phyloP scores from a whole-genome alignment of 2,329 filamentous ascomycete genomes.

The Aspergillus cejpii region DNA sequence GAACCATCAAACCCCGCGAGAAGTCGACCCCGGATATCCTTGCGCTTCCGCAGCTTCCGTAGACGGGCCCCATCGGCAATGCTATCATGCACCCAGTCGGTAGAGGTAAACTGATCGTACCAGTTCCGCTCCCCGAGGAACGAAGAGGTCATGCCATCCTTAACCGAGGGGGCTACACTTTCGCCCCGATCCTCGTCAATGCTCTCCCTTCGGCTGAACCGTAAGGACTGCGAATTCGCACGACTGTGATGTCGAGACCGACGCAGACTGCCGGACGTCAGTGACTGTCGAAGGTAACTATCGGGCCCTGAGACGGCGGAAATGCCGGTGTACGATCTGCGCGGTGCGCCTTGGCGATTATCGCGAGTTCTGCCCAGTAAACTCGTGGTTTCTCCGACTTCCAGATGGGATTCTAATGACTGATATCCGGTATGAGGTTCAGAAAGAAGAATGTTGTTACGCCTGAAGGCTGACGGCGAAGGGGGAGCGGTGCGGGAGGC shows the following conservation, averaged over 20 bases:
- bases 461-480: constrained; percentile 31
- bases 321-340: constrained; percentile 35
- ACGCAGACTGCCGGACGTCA: constrained; percentile 33
- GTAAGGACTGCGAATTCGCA: constrained; percentile 46
- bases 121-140: constrained; percentile 82
- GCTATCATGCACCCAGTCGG: constrained; percentile 96
- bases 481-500: constrained; percentile 30
- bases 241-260: constrained; percentile 45
- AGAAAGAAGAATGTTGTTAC: constrained; percentile 25
- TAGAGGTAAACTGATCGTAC: constrained; percentile 98
- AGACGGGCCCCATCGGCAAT: constrained; percentile 90
- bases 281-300: constrained; percentile 29
- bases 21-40: constrained; percentile 75
- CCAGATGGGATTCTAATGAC: constrained; percentile 25
- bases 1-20: constrained; percentile 72
- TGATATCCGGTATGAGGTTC: constrained; percentile 31
- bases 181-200: constrained; percentile 45
- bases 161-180: constrained; percentile 38
- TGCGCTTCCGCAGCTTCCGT: constrained; percentile 71
- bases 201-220: constrained; percentile 49
- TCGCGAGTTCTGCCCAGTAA: constrained; percentile 24
- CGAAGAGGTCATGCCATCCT: constrained; percentile 50
- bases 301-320: constrained; percentile 30
- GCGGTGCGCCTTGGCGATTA: constrained; percentile 17
- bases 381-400: constrained; percentile 32